phyloP scores from a whole-genome alignment of 1,284 basidiomycete genomes.

The Ustilago xerochloae region DNA sequence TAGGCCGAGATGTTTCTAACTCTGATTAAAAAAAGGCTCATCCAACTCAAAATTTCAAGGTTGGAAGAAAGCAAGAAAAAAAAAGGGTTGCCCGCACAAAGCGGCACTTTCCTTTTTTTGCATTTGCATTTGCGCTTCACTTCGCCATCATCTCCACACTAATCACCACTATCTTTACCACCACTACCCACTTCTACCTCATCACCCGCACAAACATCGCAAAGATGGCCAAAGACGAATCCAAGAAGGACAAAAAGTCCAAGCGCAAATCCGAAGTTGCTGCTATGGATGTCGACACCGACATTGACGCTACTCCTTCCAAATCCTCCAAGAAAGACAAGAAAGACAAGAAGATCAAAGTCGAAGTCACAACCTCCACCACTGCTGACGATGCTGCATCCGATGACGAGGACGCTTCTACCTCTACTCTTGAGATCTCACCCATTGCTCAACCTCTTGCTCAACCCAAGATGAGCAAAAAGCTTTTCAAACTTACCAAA shows the following conservation, averaged over 20 bases:
- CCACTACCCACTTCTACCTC: neutral
- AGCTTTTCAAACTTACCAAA: constrained; percentile 67
- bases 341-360: constrained; percentile 52
- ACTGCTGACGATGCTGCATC: constrained; percentile 41
- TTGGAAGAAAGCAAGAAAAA: neutral
- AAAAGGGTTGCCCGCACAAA: neutral
- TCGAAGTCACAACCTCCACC: constrained; percentile 8
- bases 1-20: neutral
- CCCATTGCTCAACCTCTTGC: constrained; percentile 66
- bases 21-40: neutral
- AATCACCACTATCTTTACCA: neutral
- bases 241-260: constrained; percentile 62
- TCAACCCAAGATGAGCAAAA: constrained; percentile 61
- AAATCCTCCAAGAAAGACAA: constrained; percentile 59
- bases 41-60: constrained; percentile 7
- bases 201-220: neutral
- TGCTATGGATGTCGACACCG: constrained; percentile 45
- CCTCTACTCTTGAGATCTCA: constrained; percentile 35
- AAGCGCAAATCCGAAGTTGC: constrained; percentile 52
- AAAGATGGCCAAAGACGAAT: constrained; percentile 59
- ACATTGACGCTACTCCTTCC: constrained; percentile 30
- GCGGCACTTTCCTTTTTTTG: neutral
- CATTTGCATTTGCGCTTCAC: no score
- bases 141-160: constrained; percentile 3
- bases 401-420: constrained; percentile 44